Base-by-base conservation (phyloP, 768 basidiomycete genomes). In the Tephrocybe rancida region DNA sequence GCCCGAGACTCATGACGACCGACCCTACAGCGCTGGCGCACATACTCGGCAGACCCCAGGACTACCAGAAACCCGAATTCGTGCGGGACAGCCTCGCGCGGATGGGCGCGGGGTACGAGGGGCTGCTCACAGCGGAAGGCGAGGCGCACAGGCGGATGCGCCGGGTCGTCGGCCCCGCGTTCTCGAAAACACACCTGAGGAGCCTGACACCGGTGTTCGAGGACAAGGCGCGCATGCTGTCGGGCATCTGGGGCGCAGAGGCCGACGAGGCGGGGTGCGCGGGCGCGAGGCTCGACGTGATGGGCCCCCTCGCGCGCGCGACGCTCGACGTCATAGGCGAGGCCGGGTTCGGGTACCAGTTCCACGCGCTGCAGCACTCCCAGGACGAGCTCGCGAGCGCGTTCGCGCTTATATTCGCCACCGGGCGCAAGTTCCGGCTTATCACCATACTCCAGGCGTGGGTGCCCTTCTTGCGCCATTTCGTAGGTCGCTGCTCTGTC, bases 291-390 rank as follows among this genome's bases (percentile, higher is more conserved):
- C 64, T 86, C 39, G 86, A 90, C 47, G 79, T 79, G 3, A 66
- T 83, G 48, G 56, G 66, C 14, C 86, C 80, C 78, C 71, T 88
- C 2, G 76, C 74, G 5, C 79, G 81, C 24, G 78, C 84, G 4
- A 86, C 85, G 2, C 70, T 88, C 14, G 88, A 88, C 55, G 78
- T 85, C 48, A 87, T 91, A 44, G 86, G 86, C 8, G 68, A 83
- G 39, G 83, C 90, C 5, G 85, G 83, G 2, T 89, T 87, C 61
- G 81, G 79, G 32, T 87, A 88, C 65, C 61, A 70, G 21, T 85
- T 87, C 69, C 69, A 81, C 48, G 72, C 85, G 8, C 76, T 87
- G n/a, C 42, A 44, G 19, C 18, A n/a, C 24, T 70, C 73, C 44
- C 71, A 70, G 48, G 77, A 80, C 63, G 78, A 84, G 61, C 78